Evolutionary conservation across 164 flowering plant species (phyloP), one percentile per base, ranked within the genome.

Genomic region (Aristolochia californica): DNA sequence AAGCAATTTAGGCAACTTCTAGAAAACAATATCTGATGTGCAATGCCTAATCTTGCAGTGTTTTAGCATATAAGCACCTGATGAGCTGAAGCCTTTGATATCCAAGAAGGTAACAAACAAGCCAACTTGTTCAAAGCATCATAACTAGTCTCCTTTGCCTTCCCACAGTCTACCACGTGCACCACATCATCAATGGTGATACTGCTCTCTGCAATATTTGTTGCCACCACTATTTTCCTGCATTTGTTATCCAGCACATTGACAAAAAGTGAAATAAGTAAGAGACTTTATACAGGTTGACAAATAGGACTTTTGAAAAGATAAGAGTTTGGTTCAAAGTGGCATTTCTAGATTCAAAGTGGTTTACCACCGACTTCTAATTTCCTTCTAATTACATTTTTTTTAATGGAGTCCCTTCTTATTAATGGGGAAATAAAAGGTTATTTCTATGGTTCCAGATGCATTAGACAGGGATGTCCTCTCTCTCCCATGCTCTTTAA

Each of bases 1-100:
- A 2, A 15, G 38, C 20, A 55, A 22, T 50, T 21, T 23, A 9
- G 25, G 53, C 23, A 22, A 25, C 24, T 2, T 52, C 26, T 5
- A 53, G 56, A 10, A 27, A 26, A 5, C 30, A 53, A 27, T 3
- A 53, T 16, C 40, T 34, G 40, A 34, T 9, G 40, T 34, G 40
- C 40, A 34, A 18, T 52, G 24, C 22, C 48, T 43, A 43, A 22
- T 22, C 23, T 30, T 58, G 25, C n/a, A 15, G 13, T 28, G 45
- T 58, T 16, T 14, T 45, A 20, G 21, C 28, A 26, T 16, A 44
- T 23, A 44, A 5, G 55, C 72, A 88, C 98, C 98, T 93, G 98
- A 75, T 81, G 98, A 49, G 95, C 94, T 60, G 97, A 88, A 69
- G 98, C 98, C 72, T 87, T 93, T n/a, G 98, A 93, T 65, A 93